Conservation (phyloP, 352 stramenopile species). For the Phytophthora litchii region DNA sequence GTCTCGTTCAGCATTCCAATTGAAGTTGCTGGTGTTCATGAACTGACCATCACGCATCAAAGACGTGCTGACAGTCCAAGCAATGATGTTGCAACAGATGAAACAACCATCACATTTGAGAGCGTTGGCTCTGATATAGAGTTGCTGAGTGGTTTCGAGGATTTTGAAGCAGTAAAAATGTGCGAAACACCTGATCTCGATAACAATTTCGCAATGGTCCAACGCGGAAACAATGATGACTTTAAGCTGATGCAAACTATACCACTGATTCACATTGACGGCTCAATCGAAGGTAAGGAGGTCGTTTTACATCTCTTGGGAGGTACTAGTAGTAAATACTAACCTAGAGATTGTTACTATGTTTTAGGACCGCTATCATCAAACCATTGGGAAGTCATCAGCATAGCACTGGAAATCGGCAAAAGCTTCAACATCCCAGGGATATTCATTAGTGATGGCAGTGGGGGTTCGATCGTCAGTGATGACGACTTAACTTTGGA, state of each 20-base stretch:
- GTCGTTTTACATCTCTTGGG: background rate
- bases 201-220: background rate
- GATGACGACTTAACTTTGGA: background rate
- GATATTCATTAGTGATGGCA: background rate
- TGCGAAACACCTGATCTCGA: background rate
- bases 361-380: background rate
- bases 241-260: background rate
- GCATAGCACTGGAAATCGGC: background rate
- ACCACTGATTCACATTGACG: background rate
- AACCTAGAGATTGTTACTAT: too few relatives aligned
- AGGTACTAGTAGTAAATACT: background rate
- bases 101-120: background rate
- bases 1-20: conserved; percentile 14
- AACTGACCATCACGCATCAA: conserved; percentile 13
- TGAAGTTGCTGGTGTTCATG: conserved; percentile 8
- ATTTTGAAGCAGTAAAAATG: background rate
- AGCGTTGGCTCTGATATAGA: background rate
- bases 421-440: background rate
- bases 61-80: background rate
- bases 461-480: background rate
- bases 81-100: too few relatives aligned
- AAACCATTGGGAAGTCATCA: background rate
- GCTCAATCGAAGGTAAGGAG: background rate
- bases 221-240: background rate
- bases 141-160: background rate